Evolutionary conservation across 129 eudicot species (phyloP), one percentile per base, ranked within the genome.

Genomic region (Gnaphalium uliginosum): DNA sequence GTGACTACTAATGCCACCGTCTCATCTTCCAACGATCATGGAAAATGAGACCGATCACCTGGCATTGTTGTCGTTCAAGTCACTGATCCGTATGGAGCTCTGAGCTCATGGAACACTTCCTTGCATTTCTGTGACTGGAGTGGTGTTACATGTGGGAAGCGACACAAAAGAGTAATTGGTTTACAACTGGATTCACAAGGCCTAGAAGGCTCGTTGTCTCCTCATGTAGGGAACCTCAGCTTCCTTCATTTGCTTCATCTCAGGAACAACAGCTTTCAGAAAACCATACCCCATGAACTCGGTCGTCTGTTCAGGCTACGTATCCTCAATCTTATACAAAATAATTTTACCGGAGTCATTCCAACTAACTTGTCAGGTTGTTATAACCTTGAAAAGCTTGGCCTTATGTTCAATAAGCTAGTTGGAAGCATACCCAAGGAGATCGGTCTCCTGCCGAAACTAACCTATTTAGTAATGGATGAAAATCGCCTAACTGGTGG

Each of bases 251-350:
- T 1, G 17, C 11, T 73, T 6, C 11, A 1, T 4, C 77, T 73
- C 18, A 15, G 21, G 22, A 57, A 58, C 68, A 73, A 73, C 53
- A 57, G 29, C 67, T 54, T 73, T 39, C 19, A n/a, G 5, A 57
- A 57, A 54, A 18, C 18, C 29, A 73, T 73, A 24, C 77, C 77
- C 13, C 68, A 10, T 3, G 77, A 33, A 58, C 5, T 73, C 3
- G 77, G 77, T 9, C 53, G 53, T 9, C 57, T 73, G 19, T 73
- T 26, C 30, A 56, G 77, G n/a, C 23, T 73, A 62, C 77, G 65
- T 7, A 2, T 27, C 6, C 8, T 72, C 4, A 0, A 6, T 27
- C 53, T 72, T 50, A 5, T 23, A 2, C 8, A 14, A 8, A 71
- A 72, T 48, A 17, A 33, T 1, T 29, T 72, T 15, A 23, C 9